Conservation (phyloP, 495 filamentous ascomycete genomes). For the Penicillium pulvis region DNA sequence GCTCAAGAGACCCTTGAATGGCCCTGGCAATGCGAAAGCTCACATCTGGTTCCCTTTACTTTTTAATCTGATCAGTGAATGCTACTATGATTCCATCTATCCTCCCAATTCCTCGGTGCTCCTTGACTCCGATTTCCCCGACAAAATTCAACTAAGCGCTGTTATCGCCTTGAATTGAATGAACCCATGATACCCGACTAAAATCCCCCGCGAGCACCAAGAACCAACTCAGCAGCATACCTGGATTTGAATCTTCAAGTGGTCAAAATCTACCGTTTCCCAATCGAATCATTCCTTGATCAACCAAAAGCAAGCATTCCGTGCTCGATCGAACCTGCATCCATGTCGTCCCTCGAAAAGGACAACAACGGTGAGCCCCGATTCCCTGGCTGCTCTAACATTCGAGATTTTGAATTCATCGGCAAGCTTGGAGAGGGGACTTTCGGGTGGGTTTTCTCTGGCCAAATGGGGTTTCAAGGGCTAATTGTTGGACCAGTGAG, state of each 20-base stretch:
- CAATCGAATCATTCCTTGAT: neutral
- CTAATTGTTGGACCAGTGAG: conserved; percentile 57
- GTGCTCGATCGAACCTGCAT: conserved; percentile 23
- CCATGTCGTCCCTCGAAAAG: conserved; percentile 36
- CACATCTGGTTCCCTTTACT: conserved; percentile 2
- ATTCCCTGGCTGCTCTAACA: conserved; percentile 85
- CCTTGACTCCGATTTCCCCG: neutral
- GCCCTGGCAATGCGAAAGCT: conserved; percentile 12
- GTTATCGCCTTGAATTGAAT: neutral
- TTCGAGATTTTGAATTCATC: conserved; percentile 83
- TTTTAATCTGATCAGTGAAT: conserved; percentile 5
- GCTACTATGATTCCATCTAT: conserved; percentile 2
- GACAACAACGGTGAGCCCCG: conserved; percentile 42
- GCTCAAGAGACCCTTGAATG: conserved; percentile 7
- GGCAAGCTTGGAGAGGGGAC: conserved; percentile 97
- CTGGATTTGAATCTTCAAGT: neutral
- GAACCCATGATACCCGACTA: conserved; percentile 2
- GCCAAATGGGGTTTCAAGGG: conserved; percentile 1
- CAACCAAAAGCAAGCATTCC: neutral
- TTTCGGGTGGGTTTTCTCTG: conserved; percentile 69
- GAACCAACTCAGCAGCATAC: conserved; percentile 6
- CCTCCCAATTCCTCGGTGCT: neutral
- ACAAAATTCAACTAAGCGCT: neutral
- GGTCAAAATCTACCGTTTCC: neutral
- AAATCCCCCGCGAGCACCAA: neutral